Evolutionary conservation across 1,284 basidiomycete species (phyloP), one percentile per base, ranked within the genome.

Genomic region (Cutaneotrichosporon daszewskae): DNA sequence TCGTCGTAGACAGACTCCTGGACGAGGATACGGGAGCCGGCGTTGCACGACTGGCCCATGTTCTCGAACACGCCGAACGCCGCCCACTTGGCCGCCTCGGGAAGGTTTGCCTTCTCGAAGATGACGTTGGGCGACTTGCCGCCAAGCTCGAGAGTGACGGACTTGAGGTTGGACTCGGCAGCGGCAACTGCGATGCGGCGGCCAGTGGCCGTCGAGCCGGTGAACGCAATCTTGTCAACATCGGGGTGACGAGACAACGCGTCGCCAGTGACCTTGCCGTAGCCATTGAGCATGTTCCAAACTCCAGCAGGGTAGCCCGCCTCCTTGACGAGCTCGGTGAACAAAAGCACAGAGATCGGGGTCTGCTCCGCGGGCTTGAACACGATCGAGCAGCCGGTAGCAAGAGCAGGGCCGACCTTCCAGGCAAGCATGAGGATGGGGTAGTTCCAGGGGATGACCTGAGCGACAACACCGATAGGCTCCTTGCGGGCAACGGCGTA

Each of bases 381-480:
- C 24, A 62, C 45, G 29, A 55, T 45, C 3, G 41, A 32, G 43
- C 50, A 53, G n/a, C 59, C 59, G 33, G 79, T 79, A 5, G 89
- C 88, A 45, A 94, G 77, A 6, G 89, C 89, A 19, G 89, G 89
- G 8, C 83, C 87, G 38, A 90, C 77, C 72, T 91, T 91, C 87
- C 88, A 90, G 7, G 83, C 74, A n/a, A 85, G 85, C 87, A 91
- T 89, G 59, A 80, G 80, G 66, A 92, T 84, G 14, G 35, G 43
- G 66, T 89, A 91, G 72, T 91, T 90, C 85, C 85, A 88, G 13
- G 85, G 85, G 54, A 88, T 87, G 55, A 90, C 89, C 62, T 88
- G 85, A 13, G 84, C 88, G 59, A 84, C 89, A 29, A 95, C 91
- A 37, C 91, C 91, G 59, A 95, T 85, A 22, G 92, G 90, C 54